Evolutionary conservation across 73 alveolate species (phyloP).

Genomic region (Tetrahymena elliotti): DNA sequence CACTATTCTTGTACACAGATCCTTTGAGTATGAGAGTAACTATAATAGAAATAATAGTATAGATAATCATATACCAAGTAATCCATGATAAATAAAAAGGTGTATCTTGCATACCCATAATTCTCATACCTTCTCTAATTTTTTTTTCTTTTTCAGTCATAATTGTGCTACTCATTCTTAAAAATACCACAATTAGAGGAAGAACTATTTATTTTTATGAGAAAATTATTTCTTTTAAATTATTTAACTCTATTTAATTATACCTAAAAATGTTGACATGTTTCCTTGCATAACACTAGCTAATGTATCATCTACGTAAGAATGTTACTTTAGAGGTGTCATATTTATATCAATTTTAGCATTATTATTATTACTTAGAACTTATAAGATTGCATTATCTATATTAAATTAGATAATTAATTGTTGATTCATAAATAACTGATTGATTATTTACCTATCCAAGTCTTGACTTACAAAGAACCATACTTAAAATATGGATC

Average conservation of each 20-base stretch:
- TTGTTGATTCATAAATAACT: background rate
- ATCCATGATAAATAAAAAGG: conserved; percentile 91
- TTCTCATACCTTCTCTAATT: conserved; percentile 96
- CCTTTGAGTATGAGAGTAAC: conserved; percentile 52
- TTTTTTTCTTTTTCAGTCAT: conserved; percentile 82
- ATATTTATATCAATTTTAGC: background rate
- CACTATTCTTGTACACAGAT: conserved; percentile 24
- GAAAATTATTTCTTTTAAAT: background rate
- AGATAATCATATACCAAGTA: conserved; percentile 62
- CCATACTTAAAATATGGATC: background rate
- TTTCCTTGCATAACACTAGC: background rate
- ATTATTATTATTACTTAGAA: background rate
- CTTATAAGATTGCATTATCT: background rate
- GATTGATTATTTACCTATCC: background rate
- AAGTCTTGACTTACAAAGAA: background rate
- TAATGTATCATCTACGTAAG: background rate
- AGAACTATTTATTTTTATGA: background rate
- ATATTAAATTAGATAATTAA: background rate
- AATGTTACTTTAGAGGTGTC: background rate
- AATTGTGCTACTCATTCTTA: conserved; percentile 34
- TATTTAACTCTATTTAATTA: background rate
- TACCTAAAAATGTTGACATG: background rate
- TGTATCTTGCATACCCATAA: conserved; percentile 93
- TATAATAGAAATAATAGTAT: conserved; percentile 61
- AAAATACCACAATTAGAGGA: conserved; percentile 27